phyloP scores from a whole-genome alignment of 2,329 filamentous ascomycete species.

The Fusarium buxicola region DNA sequence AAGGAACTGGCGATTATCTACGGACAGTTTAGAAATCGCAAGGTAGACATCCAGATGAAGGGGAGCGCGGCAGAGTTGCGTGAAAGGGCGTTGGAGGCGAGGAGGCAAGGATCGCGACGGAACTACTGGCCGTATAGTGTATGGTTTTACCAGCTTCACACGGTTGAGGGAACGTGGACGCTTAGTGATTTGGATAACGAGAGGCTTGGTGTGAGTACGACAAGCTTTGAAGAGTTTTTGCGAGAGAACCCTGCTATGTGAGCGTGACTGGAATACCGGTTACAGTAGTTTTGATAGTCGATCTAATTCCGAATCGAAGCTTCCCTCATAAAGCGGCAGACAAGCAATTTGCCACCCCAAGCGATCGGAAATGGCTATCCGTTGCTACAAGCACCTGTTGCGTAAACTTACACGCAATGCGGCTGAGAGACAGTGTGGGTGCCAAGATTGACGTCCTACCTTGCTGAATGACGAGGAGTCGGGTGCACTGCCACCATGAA shows the following conservation, averaged over 20 bases:
- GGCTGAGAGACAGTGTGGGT: neutral
- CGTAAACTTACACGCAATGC: neutral
- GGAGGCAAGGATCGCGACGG: neutral
- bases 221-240: neutral
- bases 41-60: neutral
- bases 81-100: neutral
- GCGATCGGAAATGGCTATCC: too few species aligned
- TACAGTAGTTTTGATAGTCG: too few species aligned
- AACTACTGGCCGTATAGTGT: neutral
- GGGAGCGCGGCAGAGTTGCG: neutral
- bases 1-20: neutral
- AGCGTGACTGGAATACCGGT: too few species aligned
- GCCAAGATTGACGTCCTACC: conserved; percentile 1
- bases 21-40: neutral
- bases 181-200: neutral
- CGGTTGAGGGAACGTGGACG: neutral
- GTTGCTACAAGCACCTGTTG: too few species aligned
- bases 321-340: too few species aligned
- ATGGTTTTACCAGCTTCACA: conserved; percentile 4
- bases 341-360: too few species aligned
- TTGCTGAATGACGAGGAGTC: conserved; percentile 25
- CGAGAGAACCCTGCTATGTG: neutral
- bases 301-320: too few species aligned
- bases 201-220: neutral
- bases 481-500: conserved; percentile 41